Conservation (phyloP, 495 filamentous ascomycete genomes). For the Hypoxylon crocopeplum region DNA sequence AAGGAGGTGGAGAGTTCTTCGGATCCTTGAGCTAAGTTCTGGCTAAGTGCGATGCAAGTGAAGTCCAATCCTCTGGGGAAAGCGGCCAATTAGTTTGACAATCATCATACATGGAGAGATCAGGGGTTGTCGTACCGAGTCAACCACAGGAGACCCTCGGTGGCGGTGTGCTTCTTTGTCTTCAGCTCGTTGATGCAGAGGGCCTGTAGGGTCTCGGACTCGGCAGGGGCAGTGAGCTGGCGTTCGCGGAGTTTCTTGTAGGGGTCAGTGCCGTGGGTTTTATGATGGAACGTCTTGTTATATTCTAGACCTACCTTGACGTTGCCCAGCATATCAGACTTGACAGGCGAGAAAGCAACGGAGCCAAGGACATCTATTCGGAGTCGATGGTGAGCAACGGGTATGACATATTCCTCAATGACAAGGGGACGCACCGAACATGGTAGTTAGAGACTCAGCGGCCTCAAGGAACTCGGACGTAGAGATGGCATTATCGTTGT, state of each 20-base stretch:
- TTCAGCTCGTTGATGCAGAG: conserved; percentile 87
- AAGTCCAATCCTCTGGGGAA: conserved; percentile 82
- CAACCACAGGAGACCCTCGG: conserved; percentile 92
- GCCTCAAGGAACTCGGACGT: conserved; percentile 93
- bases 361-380: conserved; percentile 78
- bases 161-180: conserved; percentile 80
- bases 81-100: conserved; percentile 6
- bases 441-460: conserved; percentile 78
- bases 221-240: conserved; percentile 74
- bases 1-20: conserved; percentile 87
- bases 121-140: conserved; percentile 66
- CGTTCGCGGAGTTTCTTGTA: conserved; percentile 88
- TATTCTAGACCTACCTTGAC: conserved; percentile 86
- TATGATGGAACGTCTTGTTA: background rate
- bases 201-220: conserved; percentile 81
- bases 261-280: conserved; percentile 15
- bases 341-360: conserved; percentile 83
- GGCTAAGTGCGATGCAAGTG: conserved; percentile 80
- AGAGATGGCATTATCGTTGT: conserved; percentile 75
- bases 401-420: background rate
- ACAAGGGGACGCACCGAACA: conserved; percentile 72
- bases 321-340: conserved; percentile 89
- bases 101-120: background rate
- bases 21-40: conserved; percentile 68
- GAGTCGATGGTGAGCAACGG: background rate